These are phyloP conservation scores for Heliocybe sulcata DNA, from an alignment of 1,284 basidiomycete genomes.

Conservation along the genomic window DNA sequence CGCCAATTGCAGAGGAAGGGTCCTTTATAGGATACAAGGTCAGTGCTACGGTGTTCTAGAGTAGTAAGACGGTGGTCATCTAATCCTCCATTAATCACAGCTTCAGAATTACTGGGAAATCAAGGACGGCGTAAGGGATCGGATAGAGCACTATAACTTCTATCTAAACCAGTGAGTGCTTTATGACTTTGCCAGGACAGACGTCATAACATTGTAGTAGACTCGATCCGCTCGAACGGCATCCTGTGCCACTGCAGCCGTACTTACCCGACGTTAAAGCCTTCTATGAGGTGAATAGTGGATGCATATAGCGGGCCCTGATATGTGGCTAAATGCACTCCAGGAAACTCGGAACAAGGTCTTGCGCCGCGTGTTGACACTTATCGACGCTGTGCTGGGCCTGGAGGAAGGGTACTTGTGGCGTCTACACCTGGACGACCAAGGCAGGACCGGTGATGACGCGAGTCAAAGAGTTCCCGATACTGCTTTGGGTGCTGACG, in stretches of 20 bases:
- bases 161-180: conserved; percentile 20
- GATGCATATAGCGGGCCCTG: not conserved
- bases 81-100: conserved; percentile 12
- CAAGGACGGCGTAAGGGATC: conserved; percentile 27
- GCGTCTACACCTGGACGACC: conserved; percentile 20
- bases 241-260: conserved; percentile 22
- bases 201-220: conserved; percentile 8
- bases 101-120: conserved; percentile 28
- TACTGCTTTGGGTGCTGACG: not conserved
- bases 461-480: conserved; percentile 10
- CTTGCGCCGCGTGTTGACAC: conserved; percentile 18
- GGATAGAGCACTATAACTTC: conserved; percentile 31
- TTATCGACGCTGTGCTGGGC: conserved; percentile 25
- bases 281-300: conserved; percentile 18
- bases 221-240: conserved; percentile 21
- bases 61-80: not conserved
- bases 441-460: conserved; percentile 23
- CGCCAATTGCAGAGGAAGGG: conserved; percentile 27
- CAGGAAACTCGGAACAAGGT: conserved; percentile 23
- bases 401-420: conserved; percentile 25
- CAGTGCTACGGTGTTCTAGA: not conserved
- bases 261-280: conserved; percentile 26
- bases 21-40: conserved; percentile 32
- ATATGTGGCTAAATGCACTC: too few relatives aligned
- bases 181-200: not conserved